Conservation (phyloP, 2,329 filamentous ascomycete species). For the Fusarium euwallaceae region DNA sequence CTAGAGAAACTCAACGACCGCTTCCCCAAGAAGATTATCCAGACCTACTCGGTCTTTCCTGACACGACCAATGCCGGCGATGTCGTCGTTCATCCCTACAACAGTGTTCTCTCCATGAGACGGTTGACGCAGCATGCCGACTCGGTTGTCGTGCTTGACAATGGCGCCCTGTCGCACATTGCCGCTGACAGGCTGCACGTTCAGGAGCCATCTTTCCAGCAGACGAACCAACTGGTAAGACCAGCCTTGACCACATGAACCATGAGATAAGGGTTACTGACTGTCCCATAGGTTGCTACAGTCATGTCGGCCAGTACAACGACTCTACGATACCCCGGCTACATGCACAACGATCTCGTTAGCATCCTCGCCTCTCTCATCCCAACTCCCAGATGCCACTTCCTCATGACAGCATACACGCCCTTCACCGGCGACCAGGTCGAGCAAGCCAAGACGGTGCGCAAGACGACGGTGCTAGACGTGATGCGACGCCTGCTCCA, state of each 20-base stretch:
- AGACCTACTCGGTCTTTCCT: slow-evolving; percentile 98
- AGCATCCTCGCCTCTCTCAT: slow-evolving; percentile 97
- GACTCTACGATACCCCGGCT: slow-evolving; percentile 94
- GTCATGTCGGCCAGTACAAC: slow-evolving; percentile 99
- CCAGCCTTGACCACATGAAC: too few species aligned
- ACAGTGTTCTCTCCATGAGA: slow-evolving; percentile 92
- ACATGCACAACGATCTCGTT: slow-evolving; percentile 99
- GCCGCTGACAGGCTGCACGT: slow-evolving; percentile 95
- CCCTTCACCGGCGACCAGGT: slow-evolving; percentile 97
- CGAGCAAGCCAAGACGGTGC: slow-evolving; percentile 95
- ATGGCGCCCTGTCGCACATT: slow-evolving; percentile 92
- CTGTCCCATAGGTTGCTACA: slow-evolving; percentile 77
- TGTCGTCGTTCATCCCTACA: slow-evolving; percentile 98
- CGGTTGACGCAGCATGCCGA: slow-evolving; percentile 95
- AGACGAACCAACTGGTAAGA: slow-evolving; percentile 91
- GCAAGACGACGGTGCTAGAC: slow-evolving; percentile 97
- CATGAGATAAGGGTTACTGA: slow-evolving; percentile 3
- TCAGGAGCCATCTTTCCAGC: slow-evolving; percentile 94
- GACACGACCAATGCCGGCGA: slow-evolving; percentile 89
- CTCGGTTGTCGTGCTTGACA: slow-evolving; percentile 96
- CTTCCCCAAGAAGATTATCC: slow-evolving; percentile 98
- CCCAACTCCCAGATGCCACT: slow-evolving; percentile 95
- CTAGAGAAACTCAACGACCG: slow-evolving; percentile 96
- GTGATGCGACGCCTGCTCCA: slow-evolving; percentile 96
- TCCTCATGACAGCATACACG: slow-evolving; percentile 98